Evolutionary conservation across 352 stramenopile species (phyloP), one percentile per base, ranked within the genome.

Genomic region (Saprolegnia parasitica): DNA sequence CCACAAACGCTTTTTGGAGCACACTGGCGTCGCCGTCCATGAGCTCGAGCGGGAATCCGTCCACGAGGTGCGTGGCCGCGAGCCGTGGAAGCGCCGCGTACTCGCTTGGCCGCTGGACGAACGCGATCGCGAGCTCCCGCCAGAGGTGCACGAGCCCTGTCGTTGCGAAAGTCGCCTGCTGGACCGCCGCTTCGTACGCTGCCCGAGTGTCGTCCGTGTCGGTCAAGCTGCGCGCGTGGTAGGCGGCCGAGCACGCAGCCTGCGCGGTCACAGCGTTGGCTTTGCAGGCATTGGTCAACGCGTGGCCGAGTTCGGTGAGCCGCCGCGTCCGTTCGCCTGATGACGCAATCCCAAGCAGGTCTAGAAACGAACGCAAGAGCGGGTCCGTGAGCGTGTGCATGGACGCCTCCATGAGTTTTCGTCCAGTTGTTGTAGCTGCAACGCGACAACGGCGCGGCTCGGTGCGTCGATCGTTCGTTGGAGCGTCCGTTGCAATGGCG

Each of bases 21-120:
- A 58, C 32, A 16, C 8, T 16, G 8, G 52, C 52, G 32, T 58
- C 52, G 32, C 52, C 52, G 32, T 58, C 52, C 52, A 58, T 58
- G 32, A 58, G 52, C 52, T 58, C 52, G 32, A 58, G 23, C 8
- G 52, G 52, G 32, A 58, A 58, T 8, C 52, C 52, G 32, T 58
- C 52, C 8, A 58, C 8, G 23, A 58, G 23, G 32, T 58, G 32
- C 32, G 8, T 8, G 8, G 52, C 52, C 32, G 23, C 52, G 8
- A 58, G 32, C 16, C 16, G 23, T 39, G 52, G 52, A 8, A 58
- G 32, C 15, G 8, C 23, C 23, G 8, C 16, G 32, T 58, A 58
- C 32, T 58, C 16, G 8, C 16, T 15, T 39, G 52, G 23, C 8
- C 16, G 8, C 32, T 15, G 8, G 15, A 16, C 52, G 16, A 58